phyloP scores from a whole-genome alignment of 768 basidiomycete genomes.

The Dentipellis sp. region DNA sequence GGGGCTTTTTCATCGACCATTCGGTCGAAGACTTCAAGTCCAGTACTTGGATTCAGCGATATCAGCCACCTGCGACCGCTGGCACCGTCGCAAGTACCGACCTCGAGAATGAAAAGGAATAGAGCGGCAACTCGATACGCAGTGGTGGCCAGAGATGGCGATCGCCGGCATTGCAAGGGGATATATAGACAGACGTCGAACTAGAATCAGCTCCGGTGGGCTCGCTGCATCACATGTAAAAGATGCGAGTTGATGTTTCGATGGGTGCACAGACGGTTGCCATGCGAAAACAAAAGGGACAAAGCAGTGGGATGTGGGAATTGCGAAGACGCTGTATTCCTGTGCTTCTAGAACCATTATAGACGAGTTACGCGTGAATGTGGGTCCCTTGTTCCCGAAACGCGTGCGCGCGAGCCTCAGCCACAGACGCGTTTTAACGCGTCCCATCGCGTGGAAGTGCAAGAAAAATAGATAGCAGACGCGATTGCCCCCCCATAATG shows the following conservation, averaged over 20 bases:
- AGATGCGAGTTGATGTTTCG: background rate
- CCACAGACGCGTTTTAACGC: background rate
- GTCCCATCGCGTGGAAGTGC: background rate
- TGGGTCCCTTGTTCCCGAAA: background rate
- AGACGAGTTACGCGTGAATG: background rate
- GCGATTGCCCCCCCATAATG: too few species aligned
- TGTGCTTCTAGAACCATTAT: background rate
- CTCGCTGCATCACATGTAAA: background rate
- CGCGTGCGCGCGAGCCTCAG: background rate
- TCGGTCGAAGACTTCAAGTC: slow-evolving; percentile 11
- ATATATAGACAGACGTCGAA: background rate
- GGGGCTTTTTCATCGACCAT: slow-evolving; percentile 22
- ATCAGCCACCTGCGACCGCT: background rate
- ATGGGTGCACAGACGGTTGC: background rate
- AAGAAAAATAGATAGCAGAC: background rate
- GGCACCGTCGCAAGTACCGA: background rate
- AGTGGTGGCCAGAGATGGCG: background rate
- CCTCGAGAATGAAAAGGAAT: background rate
- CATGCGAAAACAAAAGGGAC: background rate
- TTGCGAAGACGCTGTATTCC: background rate
- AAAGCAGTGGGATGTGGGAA: background rate
- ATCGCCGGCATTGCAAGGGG: background rate
- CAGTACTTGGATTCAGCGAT: background rate
- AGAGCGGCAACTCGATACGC: background rate
- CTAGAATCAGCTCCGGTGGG: background rate